Evolutionary conservation across 108 stramenopile species (phyloP), one percentile per base, ranked within the genome.

Genomic region (Pseudonitzschia pungens): DNA sequence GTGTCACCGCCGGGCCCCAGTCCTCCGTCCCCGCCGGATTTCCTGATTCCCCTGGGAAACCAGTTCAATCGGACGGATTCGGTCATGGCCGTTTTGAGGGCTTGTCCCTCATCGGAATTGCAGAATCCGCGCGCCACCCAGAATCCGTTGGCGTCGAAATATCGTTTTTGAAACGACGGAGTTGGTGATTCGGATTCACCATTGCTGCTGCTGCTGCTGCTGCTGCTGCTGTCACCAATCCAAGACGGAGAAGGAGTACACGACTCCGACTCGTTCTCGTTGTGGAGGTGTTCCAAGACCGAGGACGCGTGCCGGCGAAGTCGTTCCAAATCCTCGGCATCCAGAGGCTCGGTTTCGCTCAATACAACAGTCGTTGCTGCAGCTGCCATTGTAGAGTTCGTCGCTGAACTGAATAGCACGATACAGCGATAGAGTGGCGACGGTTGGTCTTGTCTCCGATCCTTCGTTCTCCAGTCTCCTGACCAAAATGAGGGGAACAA

Each of bases 91-190:
- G 75, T 68, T 69, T 88, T 91, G 85, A 93, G 86, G 16, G 77
- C 83, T 9, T 53, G 31, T 1, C 84, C 80, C 70, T 87, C 83
- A 2, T 68, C 66, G 0, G 45, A 8, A 36, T 64, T 53, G 2
- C 77, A 74, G 69, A 91, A 88, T 9, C 77, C 48, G 12, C 72
- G 73, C 27, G 87, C 51, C 12, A 77, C 74, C 36, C 84, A 56
- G 73, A 89, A 92, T 10, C 92, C 92, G 64, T 86, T 63, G n/a
- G 58, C 60, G 75, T 90, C 87, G 71, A 92, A 92, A 65, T 79
- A 87, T 22, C 54, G 54, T 22, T 55, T 55, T 2, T 22, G 54
- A 26, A 55, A 55, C 9, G 54, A 55, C 10, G 26, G 36, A 69
- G 76, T 2, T 20, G 24, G 16, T 50, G 11, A 20, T 69, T 20